Base-by-base conservation (phyloP, 495 filamentous ascomycete species). In the Cercophora scortea region DNA sequence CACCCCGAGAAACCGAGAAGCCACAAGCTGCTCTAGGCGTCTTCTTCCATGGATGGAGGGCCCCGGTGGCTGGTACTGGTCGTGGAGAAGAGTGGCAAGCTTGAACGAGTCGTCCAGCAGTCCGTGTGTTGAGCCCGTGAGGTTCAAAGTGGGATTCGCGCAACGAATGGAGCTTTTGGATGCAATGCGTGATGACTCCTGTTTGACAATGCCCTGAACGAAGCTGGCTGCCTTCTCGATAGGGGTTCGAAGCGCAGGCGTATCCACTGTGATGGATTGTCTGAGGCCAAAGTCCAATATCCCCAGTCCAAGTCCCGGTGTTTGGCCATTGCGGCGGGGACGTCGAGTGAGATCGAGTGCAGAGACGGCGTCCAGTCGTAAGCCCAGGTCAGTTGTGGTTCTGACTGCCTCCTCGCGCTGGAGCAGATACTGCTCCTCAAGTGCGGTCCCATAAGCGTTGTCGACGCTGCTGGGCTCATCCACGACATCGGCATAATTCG, bases 191-290 rank as follows among this genome's bases (percentile, higher is more conserved):
- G 33, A 36, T 8, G 8, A 35, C 17, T 25, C 10, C 15, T 32
- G 42, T 10, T 17, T 19, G 17, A 25, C 13, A n/a, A 54, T 12
- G 13, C 35, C 25, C 25, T 35, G 45, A 1, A 61, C 9, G 8
- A 42, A 41, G 5, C 35, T 1, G 0, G 45, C 44, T 9, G 52
- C 39, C 34, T 50, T 52, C 34, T 61, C 55, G 1, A 61, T 12
- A 0, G 47, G 51, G n/a, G 32, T n/a, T 2, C 47, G 52, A 3
- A 76, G 42, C 1, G 61, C 60, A 8, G 74, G 71, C 15, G 71
- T 57, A 33, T 68, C 66, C 12, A 59, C 56, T 17, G 68, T 72
- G 33, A 64, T 58, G 16, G 68, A 59, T 4, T 70, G 67, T 3
- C 69, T 49, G 8, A 75, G 55, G 32, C 71, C 71, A 32, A 62